Evolutionary conservation across 2,329 filamentous ascomycete species (phyloP).

Genomic region (Paecilomyces fulvus): DNA sequence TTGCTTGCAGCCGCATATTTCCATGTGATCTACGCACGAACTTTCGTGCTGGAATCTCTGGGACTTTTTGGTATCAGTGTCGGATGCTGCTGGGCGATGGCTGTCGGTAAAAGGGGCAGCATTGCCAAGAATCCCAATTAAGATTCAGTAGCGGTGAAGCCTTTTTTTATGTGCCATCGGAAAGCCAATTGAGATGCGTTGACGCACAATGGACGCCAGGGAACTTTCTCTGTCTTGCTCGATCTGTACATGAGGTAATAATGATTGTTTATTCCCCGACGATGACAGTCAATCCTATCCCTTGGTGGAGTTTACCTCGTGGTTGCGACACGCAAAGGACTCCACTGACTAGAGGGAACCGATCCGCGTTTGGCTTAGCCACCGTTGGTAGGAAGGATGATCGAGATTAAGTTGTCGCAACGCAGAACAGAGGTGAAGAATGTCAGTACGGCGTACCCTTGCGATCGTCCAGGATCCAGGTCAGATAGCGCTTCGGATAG

Average conservation of each 20-base stretch:
- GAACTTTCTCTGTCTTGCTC: not conserved
- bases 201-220: too few relatives aligned
- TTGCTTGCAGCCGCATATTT: slow-evolving; percentile 45
- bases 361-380: not conserved
- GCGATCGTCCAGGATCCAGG: not conserved
- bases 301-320: not conserved
- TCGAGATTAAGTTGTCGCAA: not conserved
- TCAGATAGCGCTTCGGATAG: too few relatives aligned
- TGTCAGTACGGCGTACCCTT: not conserved
- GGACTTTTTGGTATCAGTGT: slow-evolving; percentile 39
- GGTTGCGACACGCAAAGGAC: not conserved
- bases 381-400: not conserved
- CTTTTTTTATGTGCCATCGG: not conserved
- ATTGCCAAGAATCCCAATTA: not conserved
- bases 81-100: slow-evolving; percentile 15
- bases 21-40: slow-evolving; percentile 48
- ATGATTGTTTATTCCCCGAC: not conserved
- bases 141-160: not conserved
- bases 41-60: slow-evolving; percentile 45
- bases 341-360: not conserved
- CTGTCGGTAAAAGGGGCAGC: not conserved
- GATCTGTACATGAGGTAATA: not conserved
- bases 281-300: not conserved
- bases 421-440: not conserved
- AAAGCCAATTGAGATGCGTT: too few relatives aligned